Conservation (phyloP, 208 protist species). For the Crithidia thermophila region DNA sequence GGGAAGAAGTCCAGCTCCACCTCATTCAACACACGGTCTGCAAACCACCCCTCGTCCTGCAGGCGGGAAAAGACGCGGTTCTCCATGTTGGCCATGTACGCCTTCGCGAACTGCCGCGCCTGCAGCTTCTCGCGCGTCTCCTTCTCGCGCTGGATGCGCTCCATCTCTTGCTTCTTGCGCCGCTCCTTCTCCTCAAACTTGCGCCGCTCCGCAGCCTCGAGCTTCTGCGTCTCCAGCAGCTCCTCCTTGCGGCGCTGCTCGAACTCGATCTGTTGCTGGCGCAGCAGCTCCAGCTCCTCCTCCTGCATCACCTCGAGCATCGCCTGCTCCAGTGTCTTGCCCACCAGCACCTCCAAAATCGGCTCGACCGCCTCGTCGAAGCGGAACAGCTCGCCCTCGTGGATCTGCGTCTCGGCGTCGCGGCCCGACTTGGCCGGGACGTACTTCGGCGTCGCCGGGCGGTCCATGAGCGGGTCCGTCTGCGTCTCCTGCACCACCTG, state of each 20-base stretch:
- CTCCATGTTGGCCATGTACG: conserved; percentile 93
- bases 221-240: conserved; percentile 94
- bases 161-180: conserved; percentile 94
- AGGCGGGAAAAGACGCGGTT: conserved; percentile 92
- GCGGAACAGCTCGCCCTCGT: conserved; percentile 97
- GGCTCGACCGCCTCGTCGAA: conserved; percentile 97
- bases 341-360: conserved; percentile 97
- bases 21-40: conserved; percentile 93
- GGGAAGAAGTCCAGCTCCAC: conserved; percentile 96
- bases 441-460: conserved; percentile 94
- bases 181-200: conserved; percentile 96
- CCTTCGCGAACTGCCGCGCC: conserved; percentile 93
- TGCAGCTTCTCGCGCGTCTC: conserved; percentile 93
- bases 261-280: conserved; percentile 95
- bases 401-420: conserved; percentile 96
- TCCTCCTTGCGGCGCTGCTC: conserved; percentile 96
- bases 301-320: conserved; percentile 98
- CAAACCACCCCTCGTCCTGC: conserved; percentile 96
- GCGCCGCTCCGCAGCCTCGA: conserved; percentile 95
- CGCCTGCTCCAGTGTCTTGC: conserved; percentile 97
- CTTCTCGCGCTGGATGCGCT: conserved; percentile 90
- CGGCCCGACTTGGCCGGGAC: conserved; percentile 94
- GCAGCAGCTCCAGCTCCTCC: conserved; percentile 95
- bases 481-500: conserved; percentile 92
- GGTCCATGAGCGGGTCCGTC: conserved; percentile 96